phyloP scores from a whole-genome alignment of 306 rosid species.

The Dalbergia oliveri region DNA sequence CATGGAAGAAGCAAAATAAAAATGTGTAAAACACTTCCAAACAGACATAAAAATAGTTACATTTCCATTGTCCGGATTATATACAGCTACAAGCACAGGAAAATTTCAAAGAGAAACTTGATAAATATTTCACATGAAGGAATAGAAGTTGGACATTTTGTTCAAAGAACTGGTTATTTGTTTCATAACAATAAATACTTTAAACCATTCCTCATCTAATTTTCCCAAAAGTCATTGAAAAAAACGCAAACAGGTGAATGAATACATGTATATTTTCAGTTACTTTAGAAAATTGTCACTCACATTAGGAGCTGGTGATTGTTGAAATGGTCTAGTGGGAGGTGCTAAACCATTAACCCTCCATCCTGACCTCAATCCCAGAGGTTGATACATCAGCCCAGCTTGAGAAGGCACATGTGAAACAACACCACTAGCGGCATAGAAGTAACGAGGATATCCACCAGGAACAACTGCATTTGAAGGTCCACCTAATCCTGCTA shows the following conservation, averaged over 20 bases:
- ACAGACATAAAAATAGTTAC: slow-evolving; percentile 4
- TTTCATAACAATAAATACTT: too few relatives aligned
- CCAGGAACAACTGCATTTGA: slow-evolving; percentile 68
- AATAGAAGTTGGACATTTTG: neutral
- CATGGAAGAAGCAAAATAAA: slow-evolving; percentile 22
- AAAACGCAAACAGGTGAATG: neutral
- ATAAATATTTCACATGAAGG: neutral
- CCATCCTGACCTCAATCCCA: slow-evolving; percentile 78
- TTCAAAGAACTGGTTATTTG: neutral
- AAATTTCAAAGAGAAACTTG: slow-evolving; percentile 7
- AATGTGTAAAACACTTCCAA: neutral
- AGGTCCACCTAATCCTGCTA: slow-evolving; percentile 64
- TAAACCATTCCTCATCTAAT: too few relatives aligned
- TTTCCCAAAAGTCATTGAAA: neutral
- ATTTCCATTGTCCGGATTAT: neutral
- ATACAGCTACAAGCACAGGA: neutral
- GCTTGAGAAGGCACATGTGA: slow-evolving; percentile 68
- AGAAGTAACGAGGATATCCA: slow-evolving; percentile 79
- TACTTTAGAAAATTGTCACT: slow-evolving; percentile 50
- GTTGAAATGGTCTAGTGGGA: slow-evolving; percentile 72
- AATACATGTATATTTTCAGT: slow-evolving; percentile 7
- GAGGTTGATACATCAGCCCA: slow-evolving; percentile 69
- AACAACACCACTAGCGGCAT: slow-evolving; percentile 65
- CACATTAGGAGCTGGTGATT: slow-evolving; percentile 62
- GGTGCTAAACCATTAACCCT: slow-evolving; percentile 66